Evolutionary conservation across 768 basidiomycete genomes (phyloP).

Genomic region (Xerocomellus amylosporus): DNA sequence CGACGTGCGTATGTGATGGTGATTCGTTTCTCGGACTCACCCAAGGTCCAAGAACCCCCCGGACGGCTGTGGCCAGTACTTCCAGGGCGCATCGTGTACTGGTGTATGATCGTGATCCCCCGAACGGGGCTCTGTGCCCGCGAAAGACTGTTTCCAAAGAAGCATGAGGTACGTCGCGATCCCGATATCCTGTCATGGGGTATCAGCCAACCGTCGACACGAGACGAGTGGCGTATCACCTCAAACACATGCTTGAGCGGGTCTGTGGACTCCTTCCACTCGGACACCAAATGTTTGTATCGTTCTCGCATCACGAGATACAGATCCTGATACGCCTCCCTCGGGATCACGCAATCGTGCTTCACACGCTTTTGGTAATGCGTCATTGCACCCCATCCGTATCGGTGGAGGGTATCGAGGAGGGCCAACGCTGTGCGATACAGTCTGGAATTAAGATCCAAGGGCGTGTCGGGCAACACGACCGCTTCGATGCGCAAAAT

Average conservation of each 20-base stretch:
- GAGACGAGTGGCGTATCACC: constrained; percentile 35
- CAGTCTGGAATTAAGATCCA: constrained; percentile 58
- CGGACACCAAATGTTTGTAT: constrained; percentile 69
- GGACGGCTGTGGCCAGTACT: constrained; percentile 70
- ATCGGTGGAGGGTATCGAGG: constrained; percentile 80
- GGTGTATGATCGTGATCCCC: neutral
- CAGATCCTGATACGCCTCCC: constrained; percentile 84
- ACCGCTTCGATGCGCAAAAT: constrained; percentile 22
- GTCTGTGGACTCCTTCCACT: constrained; percentile 82
- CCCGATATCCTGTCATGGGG: constrained; percentile 71
- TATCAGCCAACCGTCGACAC: neutral
- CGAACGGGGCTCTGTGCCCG: neutral
- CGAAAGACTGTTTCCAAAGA: constrained; percentile 80
- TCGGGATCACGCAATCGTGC: constrained; percentile 76
- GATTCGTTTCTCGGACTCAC: constrained; percentile 35
- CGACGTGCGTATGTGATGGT: neutral
- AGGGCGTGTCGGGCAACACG: constrained; percentile 43
- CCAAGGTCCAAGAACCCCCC: constrained; percentile 91
- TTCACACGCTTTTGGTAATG: constrained; percentile 83
- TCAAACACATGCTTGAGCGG: constrained; percentile 90
- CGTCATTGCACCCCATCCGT: constrained; percentile 80
- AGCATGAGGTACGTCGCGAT: constrained; percentile 93
- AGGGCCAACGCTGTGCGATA: constrained; percentile 80
- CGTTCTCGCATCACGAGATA: constrained; percentile 86
- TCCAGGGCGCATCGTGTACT: constrained; percentile 48